Percentiles rank a stretch among this genome's conserved stretches.
These are phyloP conservation scores for Leccinum boreale DNA, from an alignment of 768 basidiomycete genomes.

Conservation along the genomic window DNA sequence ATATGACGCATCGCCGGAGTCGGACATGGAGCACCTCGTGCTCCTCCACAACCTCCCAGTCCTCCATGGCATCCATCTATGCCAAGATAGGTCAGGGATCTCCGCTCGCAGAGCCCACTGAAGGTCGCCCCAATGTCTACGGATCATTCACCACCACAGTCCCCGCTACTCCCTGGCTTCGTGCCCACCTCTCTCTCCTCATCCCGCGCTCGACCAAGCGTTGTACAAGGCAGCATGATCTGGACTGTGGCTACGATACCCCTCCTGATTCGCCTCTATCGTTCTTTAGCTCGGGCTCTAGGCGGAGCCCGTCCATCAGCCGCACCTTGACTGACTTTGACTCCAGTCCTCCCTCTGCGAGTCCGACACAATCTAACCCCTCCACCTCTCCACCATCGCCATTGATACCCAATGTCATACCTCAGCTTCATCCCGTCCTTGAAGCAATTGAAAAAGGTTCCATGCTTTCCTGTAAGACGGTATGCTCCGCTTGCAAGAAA, in stretches of 20 bases:
- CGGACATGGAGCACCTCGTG: conserved; percentile 21
- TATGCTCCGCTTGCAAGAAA: conserved; percentile 54
- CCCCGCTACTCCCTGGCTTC: conserved; percentile 33
- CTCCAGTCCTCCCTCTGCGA: conserved; percentile 9
- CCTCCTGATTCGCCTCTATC: conserved; percentile 31
- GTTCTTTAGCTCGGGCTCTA: conserved; percentile 14
- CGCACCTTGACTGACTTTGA: conserved; percentile 34
- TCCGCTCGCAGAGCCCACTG: conserved; percentile 21
- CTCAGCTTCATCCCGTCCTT: conserved; percentile 42
- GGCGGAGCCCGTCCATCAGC: conserved; percentile 38
- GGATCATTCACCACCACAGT: conserved; percentile 42
- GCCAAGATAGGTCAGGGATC: conserved; percentile 20
- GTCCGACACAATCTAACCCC: conserved; percentile 2
- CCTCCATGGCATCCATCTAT: conserved; percentile 25
- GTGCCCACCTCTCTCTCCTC: conserved; percentile 13
- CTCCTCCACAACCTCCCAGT: conserved; percentile 22
- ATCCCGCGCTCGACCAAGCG: conserved; percentile 13
- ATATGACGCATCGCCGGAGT: conserved; percentile 4
- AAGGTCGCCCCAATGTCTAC: conserved; percentile 26
- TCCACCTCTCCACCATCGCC: conserved; percentile 19
- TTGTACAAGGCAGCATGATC: conserved; percentile 2
- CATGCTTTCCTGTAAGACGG: conserved; percentile 40
- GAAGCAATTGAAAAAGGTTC: conserved; percentile 51
- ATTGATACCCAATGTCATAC: conserved; percentile 11
- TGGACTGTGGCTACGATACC: conserved; percentile 19